Evolutionary conservation across 768 basidiomycete genomes (phyloP), one percentile per base, ranked within the genome.

Genomic region (Trametes gibbosa): DNA sequence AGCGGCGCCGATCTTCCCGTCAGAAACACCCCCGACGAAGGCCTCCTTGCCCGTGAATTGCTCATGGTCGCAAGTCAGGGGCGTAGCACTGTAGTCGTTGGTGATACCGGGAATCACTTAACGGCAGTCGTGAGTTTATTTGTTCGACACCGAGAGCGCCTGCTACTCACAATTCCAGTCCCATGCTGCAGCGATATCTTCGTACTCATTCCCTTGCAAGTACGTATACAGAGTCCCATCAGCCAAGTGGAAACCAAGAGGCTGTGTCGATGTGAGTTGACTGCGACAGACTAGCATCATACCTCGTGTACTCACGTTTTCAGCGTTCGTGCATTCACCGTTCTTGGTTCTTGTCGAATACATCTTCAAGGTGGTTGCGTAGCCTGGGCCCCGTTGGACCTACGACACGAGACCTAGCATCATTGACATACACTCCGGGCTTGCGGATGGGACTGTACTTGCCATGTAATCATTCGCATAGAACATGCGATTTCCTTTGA

Each of bases 381-480:
- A 87, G 37, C 77, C 77, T 2, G 63, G 56, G 1, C 86, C 85
- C 23, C 87, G 79, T 42, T 87, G 84, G 17, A 88, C 83, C 86
- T 88, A 13, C 19, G 56, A 1, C 3, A 19, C 43, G 17, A 41
- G 55, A 14, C 19, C 46, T 3, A 35, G 39, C 21, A 23, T 24
- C 35, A 7, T 6, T n/a, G 5, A 5, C 21, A 35, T 14, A 23
- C n/a, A 16, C n/a, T n/a, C n/a, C n/a, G n/a, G n/a, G n/a, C n/a
- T n/a, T n/a, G n/a, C n/a, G n/a, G n/a, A n/a, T n/a, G n/a, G n/a
- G n/a, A n/a, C n/a, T 12, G 34, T 24, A 42, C 74, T 13, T 51
- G 84, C 87, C 85, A 88, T 85, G 63, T 87, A 88, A 65, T 89
- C 87, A 61, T 82, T 84, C 46, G 77, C 75, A 65, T 78, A 86